Conservation (phyloP, 257 asterid genomes). For the Rubia yunnanensis region DNA sequence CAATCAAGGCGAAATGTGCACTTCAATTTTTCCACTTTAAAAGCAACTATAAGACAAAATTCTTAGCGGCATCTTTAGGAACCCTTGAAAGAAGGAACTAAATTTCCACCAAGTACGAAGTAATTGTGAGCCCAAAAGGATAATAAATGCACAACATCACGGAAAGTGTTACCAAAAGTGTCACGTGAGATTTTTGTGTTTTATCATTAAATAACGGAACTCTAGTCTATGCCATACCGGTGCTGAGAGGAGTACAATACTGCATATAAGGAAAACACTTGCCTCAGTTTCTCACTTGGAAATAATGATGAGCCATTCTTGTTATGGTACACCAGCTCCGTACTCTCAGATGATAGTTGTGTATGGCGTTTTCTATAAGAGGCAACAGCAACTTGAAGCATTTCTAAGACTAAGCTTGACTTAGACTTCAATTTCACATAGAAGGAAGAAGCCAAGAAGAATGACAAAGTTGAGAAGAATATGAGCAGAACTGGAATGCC, state of each 20-base stretch:
- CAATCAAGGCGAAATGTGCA: neutral
- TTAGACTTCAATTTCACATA: slow-evolving; percentile 40
- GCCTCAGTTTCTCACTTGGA: slow-evolving; percentile 58
- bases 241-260: neutral
- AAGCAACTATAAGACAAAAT: too few relatives aligned
- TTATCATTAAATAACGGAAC: too few relatives aligned
- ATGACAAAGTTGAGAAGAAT: slow-evolving; percentile 27
- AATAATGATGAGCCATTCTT: slow-evolving; percentile 26
- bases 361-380: slow-evolving; percentile 42
- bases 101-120: too few relatives aligned
- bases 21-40: neutral
- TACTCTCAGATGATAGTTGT: slow-evolving; percentile 11
- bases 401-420: slow-evolving; percentile 32
- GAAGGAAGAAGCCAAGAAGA: slow-evolving; percentile 43
- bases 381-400: slow-evolving; percentile 47
- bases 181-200: too few relatives aligned
- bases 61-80: too few relatives aligned
- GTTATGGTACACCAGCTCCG: slow-evolving; percentile 24
- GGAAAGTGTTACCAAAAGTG: too few relatives aligned
- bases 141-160: too few relatives aligned
- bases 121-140: too few relatives aligned
- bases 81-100: too few relatives aligned
- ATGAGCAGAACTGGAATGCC: slow-evolving; percentile 45
- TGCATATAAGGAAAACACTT: neutral
- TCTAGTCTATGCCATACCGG: too few relatives aligned